Evolutionary conservation across 441 rosid genomes (phyloP), one percentile per base, ranked within the genome.

Genomic region (Sinapis alba): DNA sequence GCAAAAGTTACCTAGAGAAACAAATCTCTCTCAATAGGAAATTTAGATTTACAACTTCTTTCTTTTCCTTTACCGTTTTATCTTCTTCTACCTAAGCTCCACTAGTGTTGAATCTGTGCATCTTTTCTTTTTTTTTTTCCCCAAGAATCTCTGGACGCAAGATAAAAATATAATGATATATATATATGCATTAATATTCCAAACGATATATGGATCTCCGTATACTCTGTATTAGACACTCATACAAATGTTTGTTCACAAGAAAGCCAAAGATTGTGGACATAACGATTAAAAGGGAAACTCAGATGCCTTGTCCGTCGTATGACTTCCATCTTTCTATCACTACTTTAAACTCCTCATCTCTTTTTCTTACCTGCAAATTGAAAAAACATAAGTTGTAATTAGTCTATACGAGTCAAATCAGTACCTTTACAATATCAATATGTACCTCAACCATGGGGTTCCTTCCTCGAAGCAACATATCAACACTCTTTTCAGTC

Each of bases 401-500:
- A 26, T 58, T 62, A 19, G 27, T 2, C 27, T 15, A 43, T 1
- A 32, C 8, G 32, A 20, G 4, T 54, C 56, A 9, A 53, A 51
- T 53, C 24, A 68, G 61, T 56, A 50, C n/a, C 58, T 10, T 38
- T 16, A 43, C 10, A 45, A 20, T 11, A 53, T 21, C 27, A 58
- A 32, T 32, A 32, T 5, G 26, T 32, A 61, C 92, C 95, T 90
- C 95, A 65, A 88, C 91, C 65, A 77, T 77, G 45, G 92, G 92
- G 64, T 75, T 86, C 77, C 79, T 73, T 61, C 87, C 87, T 0
- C 82, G 74, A 62, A 90, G 90, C 82, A 90, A 79, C 87, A 74
- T 83, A 73, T 88, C 95, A 58, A 88, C 88, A 27, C 91, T 86
- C 81, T 86, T 86, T 76, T 90, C 86, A 5, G 91, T 86, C 95